Base-by-base conservation (phyloP, 1,284 basidiomycete species). In the Leccinum fallax region DNA sequence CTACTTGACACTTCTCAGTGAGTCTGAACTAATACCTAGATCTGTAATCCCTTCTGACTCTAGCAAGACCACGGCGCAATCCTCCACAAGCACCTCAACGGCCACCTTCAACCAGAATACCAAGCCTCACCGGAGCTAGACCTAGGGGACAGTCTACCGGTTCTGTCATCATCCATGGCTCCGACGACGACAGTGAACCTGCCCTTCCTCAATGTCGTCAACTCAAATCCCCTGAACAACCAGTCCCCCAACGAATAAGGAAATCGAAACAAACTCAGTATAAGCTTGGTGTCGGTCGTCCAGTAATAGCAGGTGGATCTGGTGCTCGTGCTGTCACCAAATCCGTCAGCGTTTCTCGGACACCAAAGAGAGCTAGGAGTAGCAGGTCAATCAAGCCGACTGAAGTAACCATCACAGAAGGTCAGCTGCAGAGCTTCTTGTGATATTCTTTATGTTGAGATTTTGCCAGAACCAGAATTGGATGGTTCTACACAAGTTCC, bases 231-330 rank as follows among this genome's bases (percentile, higher is more conserved):
- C 67, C 67, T 36, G 69, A 74, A 32, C 67, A 71, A 63, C 65
- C 71, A 21, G 57, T 67, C 49, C 70, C 77, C 4, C 71, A 77
- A n/a, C 75, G 86, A 13, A 83, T 82, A 21, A 81, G 87, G 62
- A 90, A 90, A 69, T 86, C 88, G 4, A 89, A 87, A 71, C 87
- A 89, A 57, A 81, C 84, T 5, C 90, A 91, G 70, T 83, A 80
- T 55, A 80, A 80, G 64, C 78, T 92, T 24, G 90, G 90, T 57
- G 85, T 91, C n/a, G 89, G 90, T 3, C 81, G 86, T 65, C 90
- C 90, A 9, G 78, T 78, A 7, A 77, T 78, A 26, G 86, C 82
- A 38, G 89, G 88, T 30, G 88, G 87, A 32, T 76, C 76, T 21
- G 89, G 89, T 21, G 81, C 88, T 32, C 81, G 89, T 58, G 73